Evolutionary conservation across 2,329 filamentous ascomycete genomes (phyloP).

Genomic region (Alternaria consortialis): DNA sequence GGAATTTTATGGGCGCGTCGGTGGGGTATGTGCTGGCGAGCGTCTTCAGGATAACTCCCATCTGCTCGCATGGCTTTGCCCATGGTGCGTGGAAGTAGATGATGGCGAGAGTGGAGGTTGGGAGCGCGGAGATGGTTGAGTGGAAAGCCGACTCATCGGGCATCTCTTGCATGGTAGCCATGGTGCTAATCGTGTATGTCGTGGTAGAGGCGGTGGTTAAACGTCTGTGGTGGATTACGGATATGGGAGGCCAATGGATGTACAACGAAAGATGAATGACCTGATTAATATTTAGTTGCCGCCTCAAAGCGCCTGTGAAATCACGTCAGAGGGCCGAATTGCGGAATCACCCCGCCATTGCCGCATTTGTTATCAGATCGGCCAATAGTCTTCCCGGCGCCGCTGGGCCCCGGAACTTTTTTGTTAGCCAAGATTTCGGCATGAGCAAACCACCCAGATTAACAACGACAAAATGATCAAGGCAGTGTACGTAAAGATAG

Average conservation of each 20-base stretch:
- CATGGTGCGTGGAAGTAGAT: slow-evolving; percentile 97
- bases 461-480: slow-evolving; percentile 40
- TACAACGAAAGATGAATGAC: background rate
- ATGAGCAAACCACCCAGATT: slow-evolving; percentile 15
- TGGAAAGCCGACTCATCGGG: slow-evolving; percentile 77
- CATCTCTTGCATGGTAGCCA: slow-evolving; percentile 75
- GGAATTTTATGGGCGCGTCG: slow-evolving; percentile 78
- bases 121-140: slow-evolving; percentile 71
- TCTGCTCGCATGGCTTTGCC: slow-evolving; percentile 95
- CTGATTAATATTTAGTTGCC: slow-evolving; percentile 20
- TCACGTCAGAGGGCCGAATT: slow-evolving; percentile 24
- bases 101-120: slow-evolving; percentile 76
- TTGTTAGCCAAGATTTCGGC: slow-evolving; percentile 35
- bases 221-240: background rate
- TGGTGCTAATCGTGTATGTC: slow-evolving; percentile 19
- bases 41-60: slow-evolving; percentile 84
- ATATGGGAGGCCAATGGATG: background rate
- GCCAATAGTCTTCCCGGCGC: slow-evolving; percentile 19
- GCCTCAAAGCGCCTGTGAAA: slow-evolving; percentile 5
- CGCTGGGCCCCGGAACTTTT: slow-evolving; percentile 20
- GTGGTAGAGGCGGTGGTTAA: background rate
- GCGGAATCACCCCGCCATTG: slow-evolving; percentile 16
- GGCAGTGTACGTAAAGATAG: slow-evolving; percentile 35
- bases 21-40: slow-evolving; percentile 86
- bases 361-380: slow-evolving; percentile 22